phyloP scores from a whole-genome alignment of 176 grass and related monocot species.

The Musa itinerans region DNA sequence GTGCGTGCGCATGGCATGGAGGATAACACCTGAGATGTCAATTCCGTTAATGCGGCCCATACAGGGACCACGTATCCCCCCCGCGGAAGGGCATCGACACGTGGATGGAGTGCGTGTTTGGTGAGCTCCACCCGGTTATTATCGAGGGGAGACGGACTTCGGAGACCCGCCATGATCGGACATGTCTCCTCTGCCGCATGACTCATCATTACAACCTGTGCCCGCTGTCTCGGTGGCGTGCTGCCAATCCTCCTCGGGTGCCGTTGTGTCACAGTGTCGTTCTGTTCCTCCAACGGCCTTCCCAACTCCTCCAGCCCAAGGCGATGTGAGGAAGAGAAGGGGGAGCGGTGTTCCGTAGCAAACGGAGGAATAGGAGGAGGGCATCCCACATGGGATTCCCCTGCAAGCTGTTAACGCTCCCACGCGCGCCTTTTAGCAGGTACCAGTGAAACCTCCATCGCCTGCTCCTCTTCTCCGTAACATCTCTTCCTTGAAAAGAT shows the following conservation, averaged over 20 bases:
- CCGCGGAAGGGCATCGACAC: too few relatives aligned
- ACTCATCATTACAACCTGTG: not conserved
- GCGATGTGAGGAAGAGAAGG: not conserved
- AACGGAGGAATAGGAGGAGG: not conserved
- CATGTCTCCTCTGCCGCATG: not conserved
- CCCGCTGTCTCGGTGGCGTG: too few relatives aligned
- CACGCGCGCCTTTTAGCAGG: too few relatives aligned
- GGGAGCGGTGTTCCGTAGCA: not conserved
- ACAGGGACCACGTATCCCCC: too few relatives aligned
- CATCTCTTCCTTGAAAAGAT: not conserved
- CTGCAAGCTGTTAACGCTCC: not conserved
- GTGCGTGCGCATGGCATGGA: too few relatives aligned
- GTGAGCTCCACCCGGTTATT: too few relatives aligned
- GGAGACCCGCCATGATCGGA: not conserved
- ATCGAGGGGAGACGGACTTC: too few relatives aligned
- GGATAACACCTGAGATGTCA: too few relatives aligned
- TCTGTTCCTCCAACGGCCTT: too few relatives aligned
- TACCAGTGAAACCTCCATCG: not conserved
- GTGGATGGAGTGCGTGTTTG: not conserved
- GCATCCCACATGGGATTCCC: not conserved
- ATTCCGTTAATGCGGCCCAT: too few relatives aligned
- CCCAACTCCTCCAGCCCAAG: not conserved
- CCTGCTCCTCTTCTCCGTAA: not conserved
- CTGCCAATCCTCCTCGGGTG: too few relatives aligned
- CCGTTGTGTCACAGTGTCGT: too few relatives aligned